Percentiles rank a stretch among this genome's conserved stretches.
phyloP scores from a whole-genome alignment of 202 grass and related monocot species.

The Zizania palustris region DNA sequence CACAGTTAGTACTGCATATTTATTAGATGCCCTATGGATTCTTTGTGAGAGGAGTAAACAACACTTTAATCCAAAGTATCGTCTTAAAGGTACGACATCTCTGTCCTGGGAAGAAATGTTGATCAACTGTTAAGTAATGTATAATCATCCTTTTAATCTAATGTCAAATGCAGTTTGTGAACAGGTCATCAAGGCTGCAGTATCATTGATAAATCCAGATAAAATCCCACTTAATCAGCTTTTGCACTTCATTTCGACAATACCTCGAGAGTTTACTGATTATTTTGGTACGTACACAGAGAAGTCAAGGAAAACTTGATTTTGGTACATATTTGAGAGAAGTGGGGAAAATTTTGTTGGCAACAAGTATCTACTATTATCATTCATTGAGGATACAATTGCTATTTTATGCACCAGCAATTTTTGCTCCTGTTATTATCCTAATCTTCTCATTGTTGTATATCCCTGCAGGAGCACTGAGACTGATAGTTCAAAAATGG shows the following conservation, averaged over 20 bases:
- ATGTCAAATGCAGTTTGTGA: constrained; percentile 74
- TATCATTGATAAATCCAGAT: constrained; percentile 65
- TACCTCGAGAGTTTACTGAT: constrained; percentile 92
- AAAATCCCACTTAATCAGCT: constrained; percentile 78
- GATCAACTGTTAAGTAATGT: constrained; percentile 35
- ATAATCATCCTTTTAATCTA: constrained; percentile 42
- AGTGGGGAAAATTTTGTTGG: constrained; percentile 20
- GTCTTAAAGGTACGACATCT: constrained; percentile 69
- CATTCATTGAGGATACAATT: constrained; percentile 1
- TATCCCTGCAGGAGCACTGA: constrained; percentile 66
- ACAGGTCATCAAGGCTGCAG: constrained; percentile 72
- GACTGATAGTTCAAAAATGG: constrained; percentile 73
- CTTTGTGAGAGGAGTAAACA: constrained; percentile 95
- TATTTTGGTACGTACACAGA: constrained; percentile 54
- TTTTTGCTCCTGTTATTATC: constrained; percentile 1
- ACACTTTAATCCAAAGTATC: constrained; percentile 97
- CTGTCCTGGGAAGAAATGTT: constrained; percentile 17
- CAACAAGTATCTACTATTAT: constrained; percentile 32
- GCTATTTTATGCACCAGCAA: neutral
- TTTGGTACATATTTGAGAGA: constrained; percentile 49
- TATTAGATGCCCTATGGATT: constrained; percentile 79
- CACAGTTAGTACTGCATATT: constrained; percentile 50
- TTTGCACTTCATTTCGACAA: constrained; percentile 82
- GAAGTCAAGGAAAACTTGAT: constrained; percentile 7
- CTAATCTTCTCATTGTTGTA: constrained; percentile 11